phyloP scores from a whole-genome alignment of 441 rosid genomes.

The Jatropha multifida region DNA sequence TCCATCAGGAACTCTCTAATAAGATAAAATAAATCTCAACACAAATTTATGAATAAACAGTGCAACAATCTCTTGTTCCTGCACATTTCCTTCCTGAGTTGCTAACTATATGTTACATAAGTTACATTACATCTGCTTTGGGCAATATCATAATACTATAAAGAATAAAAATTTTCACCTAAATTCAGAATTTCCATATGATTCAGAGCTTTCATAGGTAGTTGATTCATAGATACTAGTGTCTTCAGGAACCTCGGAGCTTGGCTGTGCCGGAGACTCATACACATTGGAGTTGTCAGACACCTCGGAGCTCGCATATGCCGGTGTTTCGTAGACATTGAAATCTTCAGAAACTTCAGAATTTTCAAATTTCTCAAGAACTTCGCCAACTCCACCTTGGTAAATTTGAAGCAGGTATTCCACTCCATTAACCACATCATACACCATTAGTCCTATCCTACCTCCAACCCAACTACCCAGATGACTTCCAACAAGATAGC shows the following conservation, averaged over 20 bases:
- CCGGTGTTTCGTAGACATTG: constrained; percentile 20
- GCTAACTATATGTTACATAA: background rate
- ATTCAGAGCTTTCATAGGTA: constrained; percentile 9
- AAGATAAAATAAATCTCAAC: background rate
- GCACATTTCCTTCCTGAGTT: constrained; percentile 6
- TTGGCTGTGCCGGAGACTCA: constrained; percentile 15
- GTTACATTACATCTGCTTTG: constrained; percentile 5
- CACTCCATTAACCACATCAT: constrained; percentile 70
- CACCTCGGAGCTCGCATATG: constrained; percentile 12
- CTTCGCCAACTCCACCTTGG: constrained; percentile 31
- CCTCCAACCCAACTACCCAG: constrained; percentile 97
- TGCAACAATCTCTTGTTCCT: background rate
- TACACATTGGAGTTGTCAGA: constrained; percentile 16
- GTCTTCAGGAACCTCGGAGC: constrained; percentile 2
- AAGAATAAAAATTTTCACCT: constrained; percentile 1
- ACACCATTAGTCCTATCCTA: constrained; percentile 82
- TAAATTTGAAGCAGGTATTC: constrained; percentile 39
- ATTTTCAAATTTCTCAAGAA: constrained; percentile 7
- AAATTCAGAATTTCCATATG: constrained; percentile 22
- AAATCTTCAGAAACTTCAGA: constrained; percentile 9
- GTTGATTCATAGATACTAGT: background rate
- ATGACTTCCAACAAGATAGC: constrained; percentile 87
- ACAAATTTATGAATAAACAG: background rate
- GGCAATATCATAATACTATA: background rate
- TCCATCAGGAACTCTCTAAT: background rate